These are phyloP conservation scores for Trichoderma brevicompactum DNA, from an alignment of 2,329 filamentous ascomycete species.

Conservation along the genomic window DNA sequence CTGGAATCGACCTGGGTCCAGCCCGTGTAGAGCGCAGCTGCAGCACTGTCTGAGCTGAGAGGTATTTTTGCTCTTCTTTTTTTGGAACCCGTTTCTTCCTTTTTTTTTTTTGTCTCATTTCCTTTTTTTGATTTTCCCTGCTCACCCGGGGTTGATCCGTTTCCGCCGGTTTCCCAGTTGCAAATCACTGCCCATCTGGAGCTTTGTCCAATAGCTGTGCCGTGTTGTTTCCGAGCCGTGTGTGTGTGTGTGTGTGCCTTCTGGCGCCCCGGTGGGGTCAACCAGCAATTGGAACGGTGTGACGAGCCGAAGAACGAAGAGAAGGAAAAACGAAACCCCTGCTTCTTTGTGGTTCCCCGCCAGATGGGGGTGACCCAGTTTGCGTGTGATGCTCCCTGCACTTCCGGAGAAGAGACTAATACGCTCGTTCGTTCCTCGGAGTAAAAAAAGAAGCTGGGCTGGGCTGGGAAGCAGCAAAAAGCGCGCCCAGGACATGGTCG, in stretches of 20 bases:
- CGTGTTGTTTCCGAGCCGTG: slow-evolving; percentile 16
- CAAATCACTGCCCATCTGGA: slow-evolving; percentile 5
- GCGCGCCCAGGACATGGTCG: slow-evolving; percentile 3
- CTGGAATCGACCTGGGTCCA: too few relatives aligned
- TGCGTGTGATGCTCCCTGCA: background rate
- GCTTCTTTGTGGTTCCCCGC: slow-evolving; percentile 3
- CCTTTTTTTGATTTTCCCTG: background rate
- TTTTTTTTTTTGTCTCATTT: background rate
- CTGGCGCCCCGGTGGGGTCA: background rate
- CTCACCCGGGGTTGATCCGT: slow-evolving; percentile 16
- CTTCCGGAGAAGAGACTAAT: background rate
- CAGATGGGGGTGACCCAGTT: background rate
- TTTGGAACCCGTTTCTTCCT: too few relatives aligned
- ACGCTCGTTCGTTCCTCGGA: background rate
- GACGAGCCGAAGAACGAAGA: background rate
- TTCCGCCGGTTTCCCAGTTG: background rate
- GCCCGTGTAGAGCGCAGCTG: too few relatives aligned
- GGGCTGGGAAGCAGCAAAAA: background rate
- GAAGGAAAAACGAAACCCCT: background rate
- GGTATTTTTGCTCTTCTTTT: too few relatives aligned
- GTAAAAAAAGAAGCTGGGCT: background rate
- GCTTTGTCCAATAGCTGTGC: slow-evolving; percentile 14
- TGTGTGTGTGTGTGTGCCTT: background rate
- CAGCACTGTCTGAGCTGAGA: too few relatives aligned
- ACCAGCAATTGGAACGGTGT: background rate